These are phyloP conservation scores for Vigna unguiculata DNA, from an alignment of 306 rosid genomes.

Conservation along the genomic window DNA sequence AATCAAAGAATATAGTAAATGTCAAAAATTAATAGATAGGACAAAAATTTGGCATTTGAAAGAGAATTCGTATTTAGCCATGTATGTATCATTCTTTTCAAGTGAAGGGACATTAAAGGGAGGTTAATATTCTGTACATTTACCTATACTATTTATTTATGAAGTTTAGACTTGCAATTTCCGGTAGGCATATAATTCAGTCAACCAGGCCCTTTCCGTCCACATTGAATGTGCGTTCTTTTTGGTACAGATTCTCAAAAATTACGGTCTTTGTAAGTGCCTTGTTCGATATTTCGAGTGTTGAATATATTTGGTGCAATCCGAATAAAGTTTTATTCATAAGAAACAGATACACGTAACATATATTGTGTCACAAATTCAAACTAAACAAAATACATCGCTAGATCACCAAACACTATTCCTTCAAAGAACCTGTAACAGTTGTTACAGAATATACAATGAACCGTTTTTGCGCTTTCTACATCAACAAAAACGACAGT, in stretches of 20 bases:
- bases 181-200: not conserved
- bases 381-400: slow-evolving; percentile 15
- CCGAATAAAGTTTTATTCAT: slow-evolving; percentile 7
- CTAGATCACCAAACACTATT: slow-evolving; percentile 7
- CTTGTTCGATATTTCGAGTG: slow-evolving; percentile 10
- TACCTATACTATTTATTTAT: not conserved
- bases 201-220: slow-evolving; percentile 14
- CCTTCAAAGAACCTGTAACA: slow-evolving; percentile 1
- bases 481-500: slow-evolving; percentile 38
- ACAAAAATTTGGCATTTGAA: not conserved
- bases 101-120: not conserved
- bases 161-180: slow-evolving; percentile 4
- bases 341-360: slow-evolving; percentile 8
- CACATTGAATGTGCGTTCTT: not conserved
- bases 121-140: not conserved
- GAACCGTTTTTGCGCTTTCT: slow-evolving; percentile 12
- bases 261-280: not conserved
- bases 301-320: slow-evolving; percentile 13
- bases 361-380: slow-evolving; percentile 6
- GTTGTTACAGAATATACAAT: not conserved
- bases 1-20: not conserved
- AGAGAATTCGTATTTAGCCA: not conserved
- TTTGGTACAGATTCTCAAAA: not conserved
- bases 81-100: not conserved
- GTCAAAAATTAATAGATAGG: not conserved